These are phyloP conservation scores for Aspergillus luchuensis DNA, from an alignment of 2,329 filamentous ascomycete species.

Conservation along the genomic window DNA sequence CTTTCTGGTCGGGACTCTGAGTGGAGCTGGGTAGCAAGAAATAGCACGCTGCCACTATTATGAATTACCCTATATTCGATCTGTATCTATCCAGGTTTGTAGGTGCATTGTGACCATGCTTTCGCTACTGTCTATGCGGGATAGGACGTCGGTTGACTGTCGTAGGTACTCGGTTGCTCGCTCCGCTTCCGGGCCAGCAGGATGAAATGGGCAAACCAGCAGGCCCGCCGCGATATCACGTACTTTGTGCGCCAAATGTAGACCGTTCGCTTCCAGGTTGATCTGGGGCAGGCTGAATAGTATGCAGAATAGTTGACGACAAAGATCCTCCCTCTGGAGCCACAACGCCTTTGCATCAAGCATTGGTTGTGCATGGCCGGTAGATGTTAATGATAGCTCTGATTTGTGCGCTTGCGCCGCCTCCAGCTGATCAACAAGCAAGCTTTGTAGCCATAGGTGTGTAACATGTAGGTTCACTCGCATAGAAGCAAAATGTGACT, in stretches of 20 bases:
- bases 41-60: neutral
- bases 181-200: slow-evolving; percentile 20
- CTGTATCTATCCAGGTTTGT: slow-evolving; percentile 7
- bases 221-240: slow-evolving; percentile 40
- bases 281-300: slow-evolving; percentile 36
- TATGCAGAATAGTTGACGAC: slow-evolving; percentile 40
- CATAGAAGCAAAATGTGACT: slow-evolving; percentile 28
- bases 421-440: slow-evolving; percentile 40
- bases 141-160: slow-evolving; percentile 16
- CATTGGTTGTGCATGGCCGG: neutral
- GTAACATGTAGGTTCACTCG: slow-evolving; percentile 42
- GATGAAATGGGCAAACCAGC: slow-evolving; percentile 35
- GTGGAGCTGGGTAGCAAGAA: neutral
- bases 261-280: slow-evolving; percentile 39
- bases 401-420: slow-evolving; percentile 8
- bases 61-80: neutral
- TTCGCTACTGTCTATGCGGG: slow-evolving; percentile 20
- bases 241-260: slow-evolving; percentile 41
- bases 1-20: slow-evolving; percentile 5
- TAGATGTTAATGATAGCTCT: neutral
- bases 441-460: slow-evolving; percentile 43
- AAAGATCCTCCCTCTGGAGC: slow-evolving; percentile 40
- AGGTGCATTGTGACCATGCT: slow-evolving; percentile 17
- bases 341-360: slow-evolving; percentile 20
- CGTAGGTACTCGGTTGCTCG: slow-evolving; percentile 16